phyloP scores from a whole-genome alignment of 2,329 filamentous ascomycete species.

The Hymenoscyphus infarciens region DNA sequence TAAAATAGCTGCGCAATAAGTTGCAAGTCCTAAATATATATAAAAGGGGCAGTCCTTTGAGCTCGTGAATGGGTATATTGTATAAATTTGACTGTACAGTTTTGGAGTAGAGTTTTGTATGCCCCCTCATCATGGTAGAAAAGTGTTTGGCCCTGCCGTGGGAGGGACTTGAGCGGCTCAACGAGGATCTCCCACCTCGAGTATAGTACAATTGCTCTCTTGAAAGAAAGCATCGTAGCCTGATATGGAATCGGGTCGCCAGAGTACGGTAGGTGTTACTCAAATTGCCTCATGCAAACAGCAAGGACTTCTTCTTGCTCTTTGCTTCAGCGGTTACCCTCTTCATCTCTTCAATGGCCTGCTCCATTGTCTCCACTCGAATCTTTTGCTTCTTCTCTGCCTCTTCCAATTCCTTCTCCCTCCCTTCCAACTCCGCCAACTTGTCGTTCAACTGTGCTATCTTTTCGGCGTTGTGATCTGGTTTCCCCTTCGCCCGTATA shows the following conservation, averaged over 20 bases:
- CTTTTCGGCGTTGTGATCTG: constrained; percentile 53
- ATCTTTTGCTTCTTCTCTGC: constrained; percentile 37
- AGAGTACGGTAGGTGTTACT: not conserved
- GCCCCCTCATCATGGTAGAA: constrained; percentile 4
- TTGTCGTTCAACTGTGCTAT: constrained; percentile 50
- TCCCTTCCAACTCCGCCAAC: constrained; percentile 49
- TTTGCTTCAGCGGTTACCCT: constrained; percentile 18
- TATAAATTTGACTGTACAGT: constrained; percentile 14
- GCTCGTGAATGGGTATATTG: constrained; percentile 16
- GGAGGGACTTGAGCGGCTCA: not conserved
- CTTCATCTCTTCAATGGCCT: constrained; percentile 33
- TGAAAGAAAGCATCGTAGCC: not conserved
- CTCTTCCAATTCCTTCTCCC: constrained; percentile 53
- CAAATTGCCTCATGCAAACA: constrained; percentile 6
- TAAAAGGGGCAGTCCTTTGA: too few species aligned
- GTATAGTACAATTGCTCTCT: constrained; percentile 3
- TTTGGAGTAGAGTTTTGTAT: constrained; percentile 15
- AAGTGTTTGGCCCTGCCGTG: constrained; percentile 13
- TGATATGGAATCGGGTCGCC: not conserved
- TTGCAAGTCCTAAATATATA: too few species aligned
- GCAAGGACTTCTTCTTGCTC: constrained; percentile 24
- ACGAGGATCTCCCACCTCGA: not conserved
- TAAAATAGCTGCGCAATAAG: too few species aligned
- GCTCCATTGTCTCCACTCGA: constrained; percentile 34
- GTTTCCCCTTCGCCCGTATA: constrained; percentile 55